A percentile compares a stretch with the other conserved stretches of the same genome.
phyloP scores from a whole-genome alignment of 345 rosid species.

The Mercurialis annua region DNA sequence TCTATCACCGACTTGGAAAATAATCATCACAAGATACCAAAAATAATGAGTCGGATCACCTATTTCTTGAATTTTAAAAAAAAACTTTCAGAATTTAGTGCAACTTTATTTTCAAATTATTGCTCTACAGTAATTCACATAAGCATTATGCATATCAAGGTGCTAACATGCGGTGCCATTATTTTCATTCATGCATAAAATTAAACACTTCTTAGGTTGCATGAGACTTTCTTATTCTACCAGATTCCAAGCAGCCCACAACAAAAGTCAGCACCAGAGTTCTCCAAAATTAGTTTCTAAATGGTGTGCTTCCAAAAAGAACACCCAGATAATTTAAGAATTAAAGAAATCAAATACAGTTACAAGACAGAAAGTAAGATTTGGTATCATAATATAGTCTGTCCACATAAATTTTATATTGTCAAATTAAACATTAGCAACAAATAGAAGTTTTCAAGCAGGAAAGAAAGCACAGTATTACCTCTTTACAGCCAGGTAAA shows the following conservation, averaged over 20 bases:
- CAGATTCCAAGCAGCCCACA: background rate
- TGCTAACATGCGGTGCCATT: background rate
- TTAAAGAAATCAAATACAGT: background rate
- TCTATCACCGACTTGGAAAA: background rate
- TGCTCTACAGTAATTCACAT: background rate
- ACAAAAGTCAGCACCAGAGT: too few species aligned
- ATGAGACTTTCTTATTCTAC: background rate
- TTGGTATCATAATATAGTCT: too few species aligned
- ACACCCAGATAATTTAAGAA: background rate
- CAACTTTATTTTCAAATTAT: background rate
- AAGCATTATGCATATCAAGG: background rate
- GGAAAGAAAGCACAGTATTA: constrained; percentile 19
- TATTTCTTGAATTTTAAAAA: background rate
- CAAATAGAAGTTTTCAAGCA: background rate
- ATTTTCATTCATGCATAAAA: background rate
- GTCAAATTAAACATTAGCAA: background rate
- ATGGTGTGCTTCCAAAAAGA: background rate
- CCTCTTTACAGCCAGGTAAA: constrained; percentile 76
- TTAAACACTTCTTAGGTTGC: background rate
- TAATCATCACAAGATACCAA: background rate
- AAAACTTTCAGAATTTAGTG: background rate
- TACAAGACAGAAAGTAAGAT: too few species aligned
- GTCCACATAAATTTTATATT: background rate
- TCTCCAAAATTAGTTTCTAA: background rate
- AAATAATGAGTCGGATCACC: background rate